phyloP scores from a whole-genome alignment of 495 filamentous ascomycete genomes.

The Neurospora sp. region DNA sequence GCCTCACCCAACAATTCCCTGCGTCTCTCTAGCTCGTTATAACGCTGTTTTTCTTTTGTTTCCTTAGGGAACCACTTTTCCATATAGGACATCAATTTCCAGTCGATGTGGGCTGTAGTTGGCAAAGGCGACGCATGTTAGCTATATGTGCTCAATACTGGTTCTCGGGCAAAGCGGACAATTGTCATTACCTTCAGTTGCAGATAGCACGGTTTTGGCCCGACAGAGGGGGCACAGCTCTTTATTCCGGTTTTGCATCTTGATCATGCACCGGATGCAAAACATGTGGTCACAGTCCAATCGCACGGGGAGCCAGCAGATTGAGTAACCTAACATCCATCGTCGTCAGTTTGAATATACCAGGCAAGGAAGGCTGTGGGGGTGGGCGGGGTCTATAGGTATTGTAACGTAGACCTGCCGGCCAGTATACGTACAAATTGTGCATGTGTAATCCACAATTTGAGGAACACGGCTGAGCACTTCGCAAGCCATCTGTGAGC shows the following conservation, averaged over 20 bases:
- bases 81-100: constrained; percentile 29
- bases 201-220: constrained; percentile 46
- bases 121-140: background rate
- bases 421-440: constrained; percentile 44
- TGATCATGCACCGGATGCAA: constrained; percentile 63
- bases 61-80: constrained; percentile 58
- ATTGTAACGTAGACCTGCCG: background rate
- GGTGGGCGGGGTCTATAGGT: background rate
- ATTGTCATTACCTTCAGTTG: constrained; percentile 39
- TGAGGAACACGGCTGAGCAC: constrained; percentile 59
- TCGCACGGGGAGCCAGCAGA: constrained; percentile 57
- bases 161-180: background rate
- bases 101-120: constrained; percentile 47
- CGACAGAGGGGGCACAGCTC: constrained; percentile 59
- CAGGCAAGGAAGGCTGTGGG: background rate
- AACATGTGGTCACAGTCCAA: constrained; percentile 57
- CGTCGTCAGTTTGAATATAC: background rate
- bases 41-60: constrained; percentile 50
- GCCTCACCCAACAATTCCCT: constrained; percentile 43
- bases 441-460: constrained; percentile 61
- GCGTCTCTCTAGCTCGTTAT: constrained; percentile 44
- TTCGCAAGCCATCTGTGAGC: constrained; percentile 52
- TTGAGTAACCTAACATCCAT: constrained; percentile 27
- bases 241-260: constrained; percentile 52
- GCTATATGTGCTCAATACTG: background rate